Percentiles rank a stretch among this genome's conserved stretches.
These are phyloP conservation scores for Penicillium sp. DNA, from an alignment of 2,329 filamentous ascomycete species.

Conservation along the genomic window DNA sequence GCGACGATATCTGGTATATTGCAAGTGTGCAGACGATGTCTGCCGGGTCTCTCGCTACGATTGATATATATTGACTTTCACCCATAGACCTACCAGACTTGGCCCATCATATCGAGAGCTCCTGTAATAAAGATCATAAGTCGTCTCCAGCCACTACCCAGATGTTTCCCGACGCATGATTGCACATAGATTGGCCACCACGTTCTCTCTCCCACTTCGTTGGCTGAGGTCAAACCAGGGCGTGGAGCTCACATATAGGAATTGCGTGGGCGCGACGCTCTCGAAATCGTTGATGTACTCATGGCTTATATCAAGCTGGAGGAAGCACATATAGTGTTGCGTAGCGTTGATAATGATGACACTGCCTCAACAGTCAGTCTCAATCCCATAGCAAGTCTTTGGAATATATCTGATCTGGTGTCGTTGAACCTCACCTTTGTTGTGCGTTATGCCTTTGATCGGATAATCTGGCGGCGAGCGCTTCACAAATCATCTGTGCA, in stretches of 20 bases:
- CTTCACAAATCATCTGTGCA: conserved; percentile 17
- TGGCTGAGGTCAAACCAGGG: conserved; percentile 11
- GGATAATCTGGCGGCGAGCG: conserved; percentile 11
- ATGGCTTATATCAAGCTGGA: conserved; percentile 13
- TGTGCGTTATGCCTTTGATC: not conserved
- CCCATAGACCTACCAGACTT: no score
- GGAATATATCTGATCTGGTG: not conserved
- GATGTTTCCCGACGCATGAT: conserved; percentile 8
- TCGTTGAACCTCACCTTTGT: conserved; percentile 1
- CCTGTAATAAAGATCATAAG: not conserved
- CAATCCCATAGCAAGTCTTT: not conserved
- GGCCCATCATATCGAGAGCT: no score
- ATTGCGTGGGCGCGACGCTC: not conserved
- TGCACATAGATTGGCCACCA: conserved; percentile 7
- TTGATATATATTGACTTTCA: no score
- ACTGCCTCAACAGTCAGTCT: conserved; percentile 2
- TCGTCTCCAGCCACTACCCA: not conserved
- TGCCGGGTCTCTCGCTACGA: no score
- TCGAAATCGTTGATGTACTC: conserved; percentile 14
- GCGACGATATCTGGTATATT: no score
- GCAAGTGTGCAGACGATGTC: no score
- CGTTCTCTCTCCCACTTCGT: conserved; percentile 7
- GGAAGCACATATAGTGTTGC: conserved; percentile 20
- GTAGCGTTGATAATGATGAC: conserved; percentile 16
- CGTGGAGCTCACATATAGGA: conserved; percentile 9